phyloP scores from a whole-genome alignment of 768 basidiomycete genomes.

The Naganishia onofrii region DNA sequence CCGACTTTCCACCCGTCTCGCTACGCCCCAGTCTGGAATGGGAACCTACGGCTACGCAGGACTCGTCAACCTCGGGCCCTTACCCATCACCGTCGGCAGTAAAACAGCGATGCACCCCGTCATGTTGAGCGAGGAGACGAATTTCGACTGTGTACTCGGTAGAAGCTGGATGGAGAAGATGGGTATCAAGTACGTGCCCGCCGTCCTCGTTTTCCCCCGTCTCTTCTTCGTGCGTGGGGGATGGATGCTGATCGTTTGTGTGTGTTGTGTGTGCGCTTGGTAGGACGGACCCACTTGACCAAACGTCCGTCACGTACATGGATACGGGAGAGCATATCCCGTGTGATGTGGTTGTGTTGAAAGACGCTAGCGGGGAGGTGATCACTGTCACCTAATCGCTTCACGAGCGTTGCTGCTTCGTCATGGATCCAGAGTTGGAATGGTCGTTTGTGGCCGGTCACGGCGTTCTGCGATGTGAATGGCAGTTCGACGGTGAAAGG shows the following conservation, averaged over 20 bases:
- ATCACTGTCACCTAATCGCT: constrained; percentile 71
- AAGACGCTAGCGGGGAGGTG: constrained; percentile 85
- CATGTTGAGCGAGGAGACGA: constrained; percentile 87
- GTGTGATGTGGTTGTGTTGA: constrained; percentile 82
- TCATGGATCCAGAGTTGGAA: too few species aligned
- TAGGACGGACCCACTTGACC: constrained; percentile 72
- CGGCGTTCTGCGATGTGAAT: too few species aligned
- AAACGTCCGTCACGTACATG: constrained; percentile 83
- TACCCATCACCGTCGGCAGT: constrained; percentile 70
- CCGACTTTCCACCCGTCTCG: neutral
- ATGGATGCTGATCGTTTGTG: neutral
- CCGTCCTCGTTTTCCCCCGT: too few species aligned
- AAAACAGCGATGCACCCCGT: constrained; percentile 58
- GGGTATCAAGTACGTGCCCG: constrained; percentile 62
- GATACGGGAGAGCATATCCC: constrained; percentile 89
- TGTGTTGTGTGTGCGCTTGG: neutral
- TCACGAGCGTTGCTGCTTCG: too few species aligned
- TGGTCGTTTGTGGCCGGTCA: too few species aligned
- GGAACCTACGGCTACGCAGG: constrained; percentile 94
- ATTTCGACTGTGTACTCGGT: constrained; percentile 93
- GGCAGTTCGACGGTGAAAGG: too few species aligned
- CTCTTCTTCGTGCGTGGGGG: neutral
- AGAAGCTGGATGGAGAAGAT: constrained; percentile 67
- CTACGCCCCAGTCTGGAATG: constrained; percentile 60
- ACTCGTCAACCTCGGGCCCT: constrained; percentile 64